A percentile compares a stretch with the other conserved stretches of the same genome.
phyloP scores from a whole-genome alignment of 331 rosid species.

The Arachis monticola region DNA sequence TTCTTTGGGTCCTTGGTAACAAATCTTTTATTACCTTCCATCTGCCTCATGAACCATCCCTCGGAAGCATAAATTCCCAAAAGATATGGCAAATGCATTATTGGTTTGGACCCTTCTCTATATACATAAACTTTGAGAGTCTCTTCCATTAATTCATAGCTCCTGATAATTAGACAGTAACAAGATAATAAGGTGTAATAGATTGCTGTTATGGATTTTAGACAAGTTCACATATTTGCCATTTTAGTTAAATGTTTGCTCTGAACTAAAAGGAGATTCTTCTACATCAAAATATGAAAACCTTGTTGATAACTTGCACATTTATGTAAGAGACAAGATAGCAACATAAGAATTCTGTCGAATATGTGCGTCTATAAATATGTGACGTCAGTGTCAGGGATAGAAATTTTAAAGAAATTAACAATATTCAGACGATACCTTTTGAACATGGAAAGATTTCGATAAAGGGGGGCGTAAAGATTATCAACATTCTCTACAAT shows the following conservation, averaged over 20 bases:
- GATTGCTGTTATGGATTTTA: slow-evolving; percentile 7
- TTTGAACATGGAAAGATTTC: slow-evolving; percentile 76
- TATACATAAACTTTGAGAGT: slow-evolving; percentile 82
- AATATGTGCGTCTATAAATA: not conserved
- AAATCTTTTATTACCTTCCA: slow-evolving; percentile 65
- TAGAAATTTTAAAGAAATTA: not conserved
- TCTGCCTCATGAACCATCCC: slow-evolving; percentile 93
- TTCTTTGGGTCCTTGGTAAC: slow-evolving; percentile 67
- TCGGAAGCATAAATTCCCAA: slow-evolving; percentile 91
- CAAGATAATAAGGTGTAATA: slow-evolving; percentile 11
- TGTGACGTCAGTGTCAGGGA: not conserved
- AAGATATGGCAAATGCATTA: slow-evolving; percentile 77
- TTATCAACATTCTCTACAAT: slow-evolving; percentile 49
- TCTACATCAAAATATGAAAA: not conserved
- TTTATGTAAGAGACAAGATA: too few relatives aligned
- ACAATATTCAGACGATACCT: slow-evolving; percentile 51
- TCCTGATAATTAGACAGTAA: slow-evolving; percentile 54
- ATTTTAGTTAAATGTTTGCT: not conserved
- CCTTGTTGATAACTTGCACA: not conserved
- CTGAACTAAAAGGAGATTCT: not conserved
- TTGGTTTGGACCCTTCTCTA: slow-evolving; percentile 73
- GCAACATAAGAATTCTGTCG: not conserved
- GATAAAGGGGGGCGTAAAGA: slow-evolving; percentile 71
- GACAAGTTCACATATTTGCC: not conserved
- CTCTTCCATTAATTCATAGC: slow-evolving; percentile 91